Conservation (phyloP, 805 yeast genomes). For the Ogataea corticis region DNA sequence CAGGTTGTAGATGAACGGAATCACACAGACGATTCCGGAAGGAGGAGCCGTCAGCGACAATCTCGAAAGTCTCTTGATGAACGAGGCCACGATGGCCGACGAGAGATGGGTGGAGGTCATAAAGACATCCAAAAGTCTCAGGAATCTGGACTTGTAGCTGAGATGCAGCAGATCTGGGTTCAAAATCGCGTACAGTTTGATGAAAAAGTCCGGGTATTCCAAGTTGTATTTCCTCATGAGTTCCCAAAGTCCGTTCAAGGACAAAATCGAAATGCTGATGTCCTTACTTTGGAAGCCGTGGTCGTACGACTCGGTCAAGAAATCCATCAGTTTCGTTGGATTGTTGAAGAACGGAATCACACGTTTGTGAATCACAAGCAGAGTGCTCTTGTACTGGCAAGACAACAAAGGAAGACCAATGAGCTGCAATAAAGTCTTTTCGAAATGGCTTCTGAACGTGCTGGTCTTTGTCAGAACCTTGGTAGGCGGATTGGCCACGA, state of each 20-base stretch:
- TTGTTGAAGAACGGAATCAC: slow-evolving; percentile 77
- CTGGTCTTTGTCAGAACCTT: slow-evolving; percentile 34
- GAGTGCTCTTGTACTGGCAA: slow-evolving; percentile 65
- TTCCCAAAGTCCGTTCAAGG: slow-evolving; percentile 85
- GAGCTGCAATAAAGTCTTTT: slow-evolving; percentile 62
- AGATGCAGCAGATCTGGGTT: slow-evolving; percentile 76
- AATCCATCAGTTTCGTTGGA: slow-evolving; percentile 89
- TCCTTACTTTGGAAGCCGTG: slow-evolving; percentile 36
- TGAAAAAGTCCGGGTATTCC: slow-evolving; percentile 89
- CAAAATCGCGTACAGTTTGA: slow-evolving; percentile 76
- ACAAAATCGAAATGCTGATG: slow-evolving; percentile 50
- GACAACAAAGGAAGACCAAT: slow-evolving; percentile 45
- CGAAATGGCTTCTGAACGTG: slow-evolving; percentile 64
- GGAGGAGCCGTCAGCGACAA: slow-evolving; percentile 79
- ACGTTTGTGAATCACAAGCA: slow-evolving; percentile 76
- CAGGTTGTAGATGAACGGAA: slow-evolving; percentile 90
- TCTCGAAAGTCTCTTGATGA: slow-evolving; percentile 79
- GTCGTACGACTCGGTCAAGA: slow-evolving; percentile 82
- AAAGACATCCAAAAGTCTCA: slow-evolving; percentile 83
- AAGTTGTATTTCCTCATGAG: slow-evolving; percentile 78
- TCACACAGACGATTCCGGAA: slow-evolving; percentile 78
- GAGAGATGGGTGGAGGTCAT: slow-evolving; percentile 86
- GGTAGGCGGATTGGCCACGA: slow-evolving; percentile 46
- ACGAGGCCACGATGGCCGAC: slow-evolving; percentile 80
- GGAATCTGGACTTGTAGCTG: slow-evolving; percentile 80